Base-by-base conservation (phyloP, 1,284 basidiomycete species). In the Fomitopsis schrenkii region DNA sequence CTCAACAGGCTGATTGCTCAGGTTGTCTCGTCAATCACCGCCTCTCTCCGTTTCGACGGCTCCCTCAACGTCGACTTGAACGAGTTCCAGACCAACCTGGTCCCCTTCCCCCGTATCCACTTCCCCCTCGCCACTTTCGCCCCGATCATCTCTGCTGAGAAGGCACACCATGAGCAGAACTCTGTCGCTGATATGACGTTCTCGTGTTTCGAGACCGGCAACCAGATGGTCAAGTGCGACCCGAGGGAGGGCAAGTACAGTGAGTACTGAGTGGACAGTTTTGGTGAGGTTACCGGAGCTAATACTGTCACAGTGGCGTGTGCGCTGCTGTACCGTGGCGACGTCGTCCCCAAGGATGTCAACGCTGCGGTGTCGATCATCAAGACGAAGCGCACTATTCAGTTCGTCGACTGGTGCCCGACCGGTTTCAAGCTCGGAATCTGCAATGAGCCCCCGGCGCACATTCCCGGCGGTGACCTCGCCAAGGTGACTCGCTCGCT, bases 171-270 rank as follows among this genome's bases (percentile, higher is more conserved):
- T 75, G 94, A 96, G 77, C 91, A 93, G 82, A 96, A 96, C 84
- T 93, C 91, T 50, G 93, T 95, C 61, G 86, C 92, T 45, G 94
- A 96, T 75, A 94, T 96, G 91, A 95, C 94, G 67, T 93, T 93
- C 79, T 92, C 93, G 35, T 94, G 91, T 80, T 96, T 96, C 77
- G 94, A 96, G 83, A 85, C 89, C 59, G 92, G 92, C 69, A 94
- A 94, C 81, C 94, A 95, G 80, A 94, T 96, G 93, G 94, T 84
- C 60, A 81, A 91, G 80, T 92, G 90, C 69, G 90, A 92, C 73
- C 90, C 90, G 59, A 81, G 90, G 65, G 86, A 89, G 73, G 89
- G 88, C 76, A 94, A 94, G 81, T 94, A 94, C 81, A 94, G 91
- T 86, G 72, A 69, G 85, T 79, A 46, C 19, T 36, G 35, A 36